Conservation (phyloP, 805 yeast species). For the Ogataea methanolica region DNA sequence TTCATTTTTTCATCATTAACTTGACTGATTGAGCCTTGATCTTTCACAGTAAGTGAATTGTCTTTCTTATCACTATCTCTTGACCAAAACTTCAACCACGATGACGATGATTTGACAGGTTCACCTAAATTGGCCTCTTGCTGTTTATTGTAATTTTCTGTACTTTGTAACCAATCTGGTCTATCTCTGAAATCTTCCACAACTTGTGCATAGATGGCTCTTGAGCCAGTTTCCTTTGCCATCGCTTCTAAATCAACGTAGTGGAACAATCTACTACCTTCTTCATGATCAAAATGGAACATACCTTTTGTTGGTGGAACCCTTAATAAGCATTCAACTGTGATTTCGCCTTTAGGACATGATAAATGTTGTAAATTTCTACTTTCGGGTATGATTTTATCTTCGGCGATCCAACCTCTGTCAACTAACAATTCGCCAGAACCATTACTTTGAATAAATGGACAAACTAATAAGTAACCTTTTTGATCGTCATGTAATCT, state of each 20-base stretch:
- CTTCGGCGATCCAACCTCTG: constrained; percentile 88
- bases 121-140: not conserved
- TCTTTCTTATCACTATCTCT: not conserved
- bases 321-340: constrained; percentile 70
- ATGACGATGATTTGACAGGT: not conserved
- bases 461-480: constrained; percentile 80
- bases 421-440: constrained; percentile 77
- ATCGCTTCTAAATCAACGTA: constrained; percentile 79
- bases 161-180: constrained; percentile 38
- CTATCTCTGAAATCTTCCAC: constrained; percentile 63
- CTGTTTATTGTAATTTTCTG: constrained; percentile 2
- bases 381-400: constrained; percentile 49
- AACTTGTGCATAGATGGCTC: constrained; percentile 75
- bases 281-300: constrained; percentile 65
- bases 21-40: constrained; percentile 5
- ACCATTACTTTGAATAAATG: constrained; percentile 69
- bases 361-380: constrained; percentile 65
- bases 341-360: constrained; percentile 67
- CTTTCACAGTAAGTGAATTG: not conserved
- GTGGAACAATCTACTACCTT: constrained; percentile 64
- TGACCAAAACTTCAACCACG: constrained; percentile 30
- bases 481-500: constrained; percentile 64
- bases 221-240: constrained; percentile 61
- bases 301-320: constrained; percentile 59
- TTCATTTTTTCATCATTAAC: constrained; percentile 11